phyloP scores from a whole-genome alignment of 2,329 filamentous ascomycete species.

The Chrysoporthe deuterocubensis region DNA sequence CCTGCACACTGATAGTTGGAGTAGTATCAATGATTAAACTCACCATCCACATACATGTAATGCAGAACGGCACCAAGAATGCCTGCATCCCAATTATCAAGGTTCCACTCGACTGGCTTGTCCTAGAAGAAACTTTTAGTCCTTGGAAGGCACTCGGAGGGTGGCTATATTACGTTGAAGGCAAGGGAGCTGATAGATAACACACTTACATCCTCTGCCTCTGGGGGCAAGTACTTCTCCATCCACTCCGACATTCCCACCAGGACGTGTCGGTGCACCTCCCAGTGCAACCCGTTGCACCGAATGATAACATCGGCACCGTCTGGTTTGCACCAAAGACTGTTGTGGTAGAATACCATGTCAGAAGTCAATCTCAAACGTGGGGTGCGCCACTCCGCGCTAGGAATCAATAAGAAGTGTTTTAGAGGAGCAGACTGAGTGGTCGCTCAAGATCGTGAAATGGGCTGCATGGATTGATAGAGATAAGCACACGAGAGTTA shows the following conservation, averaged over 20 bases:
- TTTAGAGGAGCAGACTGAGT: background rate
- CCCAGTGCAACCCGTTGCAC: slow-evolving; percentile 10
- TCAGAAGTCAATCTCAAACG: slow-evolving; percentile 7
- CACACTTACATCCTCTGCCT: slow-evolving; percentile 21
- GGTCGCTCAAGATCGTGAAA: background rate
- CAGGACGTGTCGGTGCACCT: slow-evolving; percentile 26
- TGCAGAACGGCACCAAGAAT: slow-evolving; percentile 32
- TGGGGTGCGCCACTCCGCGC: background rate
- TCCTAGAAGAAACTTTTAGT: slow-evolving; percentile 18
- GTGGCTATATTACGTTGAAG: background rate
- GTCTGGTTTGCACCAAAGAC: slow-evolving; percentile 14
- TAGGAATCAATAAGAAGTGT: background rate
- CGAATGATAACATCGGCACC: slow-evolving; percentile 17
- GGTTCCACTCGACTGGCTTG: slow-evolving; percentile 12
- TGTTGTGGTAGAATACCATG: background rate
- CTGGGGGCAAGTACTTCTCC: slow-evolving; percentile 19
- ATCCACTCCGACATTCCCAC: slow-evolving; percentile 24
- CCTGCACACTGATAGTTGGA: background rate
- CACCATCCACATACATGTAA: slow-evolving; percentile 37
- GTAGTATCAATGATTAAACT: background rate
- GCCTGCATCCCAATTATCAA: slow-evolving; percentile 27
- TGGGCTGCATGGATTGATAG: background rate
- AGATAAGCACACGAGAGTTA: background rate
- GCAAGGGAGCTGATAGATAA: too few species aligned
- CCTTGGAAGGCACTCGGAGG: background rate